Conservation (phyloP, 192 early-diverging fungal species). For the Backusella tarrabulga region DNA sequence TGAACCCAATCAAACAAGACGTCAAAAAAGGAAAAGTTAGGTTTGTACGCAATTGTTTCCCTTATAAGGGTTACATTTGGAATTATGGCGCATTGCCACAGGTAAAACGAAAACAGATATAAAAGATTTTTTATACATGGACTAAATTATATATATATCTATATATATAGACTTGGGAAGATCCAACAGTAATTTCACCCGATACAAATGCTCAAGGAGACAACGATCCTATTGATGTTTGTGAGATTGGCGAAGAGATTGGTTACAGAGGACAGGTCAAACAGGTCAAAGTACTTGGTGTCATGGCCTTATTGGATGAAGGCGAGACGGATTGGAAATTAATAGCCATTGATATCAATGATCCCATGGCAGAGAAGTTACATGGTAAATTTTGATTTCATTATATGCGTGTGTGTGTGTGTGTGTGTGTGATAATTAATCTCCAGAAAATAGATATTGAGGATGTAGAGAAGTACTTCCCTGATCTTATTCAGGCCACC, state of each 20-base stretch:
- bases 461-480: conserved; percentile 96
- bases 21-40: conserved; percentile 98
- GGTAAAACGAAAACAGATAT: conserved; percentile 31
- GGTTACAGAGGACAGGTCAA: conserved; percentile 93
- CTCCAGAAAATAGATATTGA: conserved; percentile 79
- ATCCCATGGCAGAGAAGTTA: conserved; percentile 93
- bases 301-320: conserved; percentile 97
- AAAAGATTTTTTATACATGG: neutral
- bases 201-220: conserved; percentile 96
- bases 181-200: conserved; percentile 80
- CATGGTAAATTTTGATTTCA: conserved; percentile 53
- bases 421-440: conserved; percentile 41
- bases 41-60: conserved; percentile 98
- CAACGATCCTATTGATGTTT: conserved; percentile 98
- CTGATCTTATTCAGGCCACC: conserved; percentile 92
- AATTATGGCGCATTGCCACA: conserved; percentile 99
- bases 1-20: conserved; percentile 99
- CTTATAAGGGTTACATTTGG: conserved; percentile 99
- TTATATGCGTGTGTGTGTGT: neutral
- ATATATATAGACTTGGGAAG: conserved; percentile 88
- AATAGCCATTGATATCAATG: conserved; percentile 95
- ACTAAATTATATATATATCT: neutral
- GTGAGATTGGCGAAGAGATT: conserved; percentile 96
- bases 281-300: conserved; percentile 98
- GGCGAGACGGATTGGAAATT: conserved; percentile 99